phyloP scores from a whole-genome alignment of 2,329 filamentous ascomycete genomes.

The Aspergillus aculeatinus region DNA sequence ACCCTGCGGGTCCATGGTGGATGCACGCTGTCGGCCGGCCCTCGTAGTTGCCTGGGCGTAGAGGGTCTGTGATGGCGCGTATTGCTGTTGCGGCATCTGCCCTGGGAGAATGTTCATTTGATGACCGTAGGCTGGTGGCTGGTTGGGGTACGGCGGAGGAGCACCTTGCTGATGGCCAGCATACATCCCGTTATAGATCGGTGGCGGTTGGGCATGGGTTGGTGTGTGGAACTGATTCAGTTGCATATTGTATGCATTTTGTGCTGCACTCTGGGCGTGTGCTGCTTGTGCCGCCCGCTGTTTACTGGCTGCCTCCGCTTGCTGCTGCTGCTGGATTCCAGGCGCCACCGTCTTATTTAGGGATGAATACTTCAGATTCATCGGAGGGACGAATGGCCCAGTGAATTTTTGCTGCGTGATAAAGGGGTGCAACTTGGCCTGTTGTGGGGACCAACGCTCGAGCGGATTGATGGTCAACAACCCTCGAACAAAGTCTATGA shows the following conservation, averaged over 20 bases:
- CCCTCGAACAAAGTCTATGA: constrained; percentile 96
- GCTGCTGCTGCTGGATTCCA: constrained; percentile 91
- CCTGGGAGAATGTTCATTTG: constrained; percentile 69
- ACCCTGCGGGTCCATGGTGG: constrained; percentile 93
- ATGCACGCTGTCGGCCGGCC: constrained; percentile 80
- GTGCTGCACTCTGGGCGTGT: constrained; percentile 67
- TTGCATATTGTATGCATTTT: constrained; percentile 66
- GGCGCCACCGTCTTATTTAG: constrained; percentile 85
- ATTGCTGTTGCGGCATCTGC: constrained; percentile 66
- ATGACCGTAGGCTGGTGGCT: constrained; percentile 67
- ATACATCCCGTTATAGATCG: constrained; percentile 82
- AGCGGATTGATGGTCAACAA: constrained; percentile 91
- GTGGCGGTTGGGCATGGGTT: constrained; percentile 48
- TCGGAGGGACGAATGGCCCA: constrained; percentile 91
- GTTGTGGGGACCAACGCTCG: constrained; percentile 95
- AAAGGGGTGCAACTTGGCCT: constrained; percentile 95
- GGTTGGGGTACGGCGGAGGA: constrained; percentile 77
- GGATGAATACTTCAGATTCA: constrained; percentile 89
- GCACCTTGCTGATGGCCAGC: constrained; percentile 63
- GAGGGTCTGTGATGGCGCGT: constrained; percentile 69
- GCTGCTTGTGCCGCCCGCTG: constrained; percentile 70
- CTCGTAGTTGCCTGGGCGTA: constrained; percentile 74
- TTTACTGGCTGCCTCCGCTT: constrained; percentile 90
- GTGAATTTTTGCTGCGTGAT: constrained; percentile 98
- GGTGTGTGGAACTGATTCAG: constrained; percentile 56